Evolutionary conservation across 305 asterid genomes (phyloP).

Genomic region (Striga hermonthica): DNA sequence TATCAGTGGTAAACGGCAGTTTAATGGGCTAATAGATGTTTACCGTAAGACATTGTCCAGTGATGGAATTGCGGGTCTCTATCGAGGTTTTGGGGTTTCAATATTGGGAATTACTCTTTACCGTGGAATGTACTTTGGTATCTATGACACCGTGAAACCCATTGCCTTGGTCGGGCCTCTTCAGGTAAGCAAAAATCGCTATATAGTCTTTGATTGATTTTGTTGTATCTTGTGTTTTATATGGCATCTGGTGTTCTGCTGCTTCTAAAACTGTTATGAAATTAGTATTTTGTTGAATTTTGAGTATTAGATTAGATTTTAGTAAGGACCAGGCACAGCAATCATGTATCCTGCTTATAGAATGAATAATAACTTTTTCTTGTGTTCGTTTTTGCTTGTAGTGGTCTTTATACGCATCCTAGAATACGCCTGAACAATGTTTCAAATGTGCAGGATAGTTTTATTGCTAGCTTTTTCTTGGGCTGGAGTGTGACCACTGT

Average conservation of each 20-base stretch:
- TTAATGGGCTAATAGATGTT: conserved; percentile 62
- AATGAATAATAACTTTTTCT: not conserved
- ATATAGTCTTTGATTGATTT: not conserved
- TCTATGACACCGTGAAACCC: conserved; percentile 78
- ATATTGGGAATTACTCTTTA: conserved; percentile 70
- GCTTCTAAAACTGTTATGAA: conserved; percentile 12
- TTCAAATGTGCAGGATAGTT: conserved; percentile 62
- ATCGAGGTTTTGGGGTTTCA: conserved; percentile 68
- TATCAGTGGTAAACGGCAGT: conserved; percentile 55
- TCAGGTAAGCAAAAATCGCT: conserved; percentile 41
- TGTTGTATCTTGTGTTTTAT: not conserved
- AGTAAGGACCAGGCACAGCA: not conserved
- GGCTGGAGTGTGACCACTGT: conserved; percentile 91
- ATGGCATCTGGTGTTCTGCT: not conserved
- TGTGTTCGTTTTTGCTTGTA: not conserved
- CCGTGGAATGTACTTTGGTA: conserved; percentile 83
- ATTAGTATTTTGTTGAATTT: not conserved
- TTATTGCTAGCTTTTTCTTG: conserved; percentile 76
- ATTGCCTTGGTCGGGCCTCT: conserved; percentile 63
- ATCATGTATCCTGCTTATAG: not conserved
- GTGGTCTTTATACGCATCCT: not conserved
- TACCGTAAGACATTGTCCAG: conserved; percentile 67
- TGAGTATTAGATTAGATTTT: not conserved
- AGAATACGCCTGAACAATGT: not conserved
- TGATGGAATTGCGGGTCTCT: conserved; percentile 81